A percentile compares a stretch with the other conserved stretches of the same genome.
Evolutionary conservation across 108 stramenopile genomes (phyloP).

Genomic region (Hondaea fermentalgiana): DNA sequence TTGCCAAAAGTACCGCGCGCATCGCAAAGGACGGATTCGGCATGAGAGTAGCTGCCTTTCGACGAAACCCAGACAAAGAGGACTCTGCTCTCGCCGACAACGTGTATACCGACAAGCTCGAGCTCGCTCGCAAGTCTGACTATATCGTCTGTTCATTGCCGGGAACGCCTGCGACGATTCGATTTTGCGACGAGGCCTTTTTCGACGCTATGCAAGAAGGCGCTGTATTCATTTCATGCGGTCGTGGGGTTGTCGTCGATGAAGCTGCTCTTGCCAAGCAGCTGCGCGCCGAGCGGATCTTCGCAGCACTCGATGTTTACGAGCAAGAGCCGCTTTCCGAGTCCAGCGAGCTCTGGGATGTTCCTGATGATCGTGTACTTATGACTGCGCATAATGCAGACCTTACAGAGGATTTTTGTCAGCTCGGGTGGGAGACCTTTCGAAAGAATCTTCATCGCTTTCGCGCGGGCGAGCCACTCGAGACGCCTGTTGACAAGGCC

Average conservation of each 20-base stretch:
- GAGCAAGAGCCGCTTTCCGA: slow-evolving; percentile 67
- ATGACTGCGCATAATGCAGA: slow-evolving; percentile 62
- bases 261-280: slow-evolving; percentile 64
- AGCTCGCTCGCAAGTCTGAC: slow-evolving; percentile 28
- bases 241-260: slow-evolving; percentile 78
- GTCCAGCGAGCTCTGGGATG: slow-evolving; percentile 60
- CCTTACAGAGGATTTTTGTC: slow-evolving; percentile 2
- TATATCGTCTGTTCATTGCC: slow-evolving; percentile 67
- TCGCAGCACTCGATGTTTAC: slow-evolving; percentile 77
- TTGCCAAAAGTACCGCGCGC: slow-evolving; percentile 63
- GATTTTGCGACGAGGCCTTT: slow-evolving; percentile 57
- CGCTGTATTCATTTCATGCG: slow-evolving; percentile 74
- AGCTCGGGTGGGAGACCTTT: slow-evolving; percentile 12
- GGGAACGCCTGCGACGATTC: slow-evolving; percentile 62
- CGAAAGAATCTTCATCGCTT: background rate
- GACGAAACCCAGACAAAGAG: slow-evolving; percentile 42
- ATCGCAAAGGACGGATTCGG: slow-evolving; percentile 62
- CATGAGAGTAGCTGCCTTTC: slow-evolving; percentile 66
- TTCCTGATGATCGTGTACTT: slow-evolving; percentile 62
- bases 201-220: slow-evolving; percentile 56
- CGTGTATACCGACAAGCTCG: slow-evolving; percentile 32
- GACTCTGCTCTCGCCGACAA: slow-evolving; percentile 45
- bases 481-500: background rate
- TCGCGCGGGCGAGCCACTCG: background rate
- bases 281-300: slow-evolving; percentile 56